Evolutionary conservation across 2,329 filamentous ascomycete species (phyloP).

Genomic region (Colletotrichum sojae): DNA sequence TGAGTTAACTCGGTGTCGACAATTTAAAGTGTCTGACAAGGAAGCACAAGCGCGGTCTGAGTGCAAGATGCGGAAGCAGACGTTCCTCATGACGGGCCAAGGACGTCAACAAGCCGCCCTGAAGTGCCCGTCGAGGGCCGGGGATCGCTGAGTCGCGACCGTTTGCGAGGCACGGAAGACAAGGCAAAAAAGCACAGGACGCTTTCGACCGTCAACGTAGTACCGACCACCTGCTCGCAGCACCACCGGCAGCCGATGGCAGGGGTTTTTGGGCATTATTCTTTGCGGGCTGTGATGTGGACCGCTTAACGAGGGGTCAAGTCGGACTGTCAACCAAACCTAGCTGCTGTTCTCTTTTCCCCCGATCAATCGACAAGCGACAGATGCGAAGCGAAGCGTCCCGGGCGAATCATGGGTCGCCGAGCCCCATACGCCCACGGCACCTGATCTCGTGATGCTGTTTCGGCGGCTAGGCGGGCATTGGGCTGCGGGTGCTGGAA

Average conservation of each 20-base stretch:
- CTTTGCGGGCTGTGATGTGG: constrained; percentile 5
- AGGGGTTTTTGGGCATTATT: constrained; percentile 7
- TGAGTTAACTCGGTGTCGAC: neutral
- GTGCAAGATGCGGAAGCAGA: constrained; percentile 3
- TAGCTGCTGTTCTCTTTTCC: neutral
- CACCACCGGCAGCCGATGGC: constrained; percentile 13
- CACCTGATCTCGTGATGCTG: constrained; percentile 33
- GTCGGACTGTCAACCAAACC: too few species aligned
- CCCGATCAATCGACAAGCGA: constrained; percentile 16
- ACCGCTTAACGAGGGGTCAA: neutral
- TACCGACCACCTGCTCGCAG: constrained; percentile 3
- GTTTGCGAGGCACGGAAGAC: constrained; percentile 7
- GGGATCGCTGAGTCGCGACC: constrained; percentile 6
- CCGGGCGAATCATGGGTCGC: constrained; percentile 14
- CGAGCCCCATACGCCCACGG: constrained; percentile 15
- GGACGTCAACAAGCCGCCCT: constrained; percentile 8
- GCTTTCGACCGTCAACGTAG: neutral
- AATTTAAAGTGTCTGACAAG: constrained; percentile 22
- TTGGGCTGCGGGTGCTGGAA: constrained; percentile 6
- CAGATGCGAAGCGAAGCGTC: neutral
- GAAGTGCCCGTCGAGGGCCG: neutral
- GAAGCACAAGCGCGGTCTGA: constrained; percentile 13
- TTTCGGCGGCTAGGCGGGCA: constrained; percentile 33
- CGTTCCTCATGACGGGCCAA: constrained; percentile 1
- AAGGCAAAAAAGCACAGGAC: too few species aligned